phyloP scores from a whole-genome alignment of 352 stramenopile species.

The Phytophthora pini region DNA sequence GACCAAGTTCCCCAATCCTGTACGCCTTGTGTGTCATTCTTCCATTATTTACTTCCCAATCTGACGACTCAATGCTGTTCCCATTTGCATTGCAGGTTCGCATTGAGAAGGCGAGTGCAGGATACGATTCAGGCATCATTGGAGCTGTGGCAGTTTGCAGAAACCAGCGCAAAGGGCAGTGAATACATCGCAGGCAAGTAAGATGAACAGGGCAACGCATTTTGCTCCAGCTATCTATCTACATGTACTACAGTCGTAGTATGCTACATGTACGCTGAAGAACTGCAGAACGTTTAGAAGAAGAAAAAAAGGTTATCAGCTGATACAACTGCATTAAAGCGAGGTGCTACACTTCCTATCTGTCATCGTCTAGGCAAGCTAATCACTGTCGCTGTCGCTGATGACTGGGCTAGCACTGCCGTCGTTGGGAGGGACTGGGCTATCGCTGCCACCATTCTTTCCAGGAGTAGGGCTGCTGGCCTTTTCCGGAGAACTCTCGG shows the following conservation, averaged over 20 bases:
- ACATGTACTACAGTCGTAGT: too few species aligned
- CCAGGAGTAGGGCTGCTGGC: slow-evolving; percentile 21
- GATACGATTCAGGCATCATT: slow-evolving; percentile 88
- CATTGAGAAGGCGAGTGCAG: slow-evolving; percentile 81
- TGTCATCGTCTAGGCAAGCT: slow-evolving; percentile 34
- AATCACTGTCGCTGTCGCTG: slow-evolving; percentile 82
- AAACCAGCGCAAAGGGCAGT: slow-evolving; percentile 26
- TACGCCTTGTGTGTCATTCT: slow-evolving; percentile 35
- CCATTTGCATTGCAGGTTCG: slow-evolving; percentile 42
- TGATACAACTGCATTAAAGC: slow-evolving; percentile 9
- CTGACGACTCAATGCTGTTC: too few species aligned
- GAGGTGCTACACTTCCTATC: slow-evolving; percentile 15
- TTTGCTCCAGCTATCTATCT: slow-evolving; percentile 4
- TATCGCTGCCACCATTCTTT: slow-evolving; percentile 38
- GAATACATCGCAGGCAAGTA: slow-evolving; percentile 13
- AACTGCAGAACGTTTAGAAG: too few species aligned
- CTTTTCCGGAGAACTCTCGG: slow-evolving; percentile 31
- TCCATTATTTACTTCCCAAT: neutral
- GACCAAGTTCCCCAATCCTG: slow-evolving; percentile 74
- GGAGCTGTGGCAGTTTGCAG: slow-evolving; percentile 64
- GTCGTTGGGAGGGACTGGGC: slow-evolving; percentile 31
- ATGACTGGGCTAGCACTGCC: slow-evolving; percentile 70
- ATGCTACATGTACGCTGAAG: too few species aligned
- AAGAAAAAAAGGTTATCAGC: slow-evolving; percentile 9
- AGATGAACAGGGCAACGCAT: neutral